Evolutionary conservation across 2,329 filamentous ascomycete genomes (phyloP).

Genomic region (Fusarium oligoseptatum): DNA sequence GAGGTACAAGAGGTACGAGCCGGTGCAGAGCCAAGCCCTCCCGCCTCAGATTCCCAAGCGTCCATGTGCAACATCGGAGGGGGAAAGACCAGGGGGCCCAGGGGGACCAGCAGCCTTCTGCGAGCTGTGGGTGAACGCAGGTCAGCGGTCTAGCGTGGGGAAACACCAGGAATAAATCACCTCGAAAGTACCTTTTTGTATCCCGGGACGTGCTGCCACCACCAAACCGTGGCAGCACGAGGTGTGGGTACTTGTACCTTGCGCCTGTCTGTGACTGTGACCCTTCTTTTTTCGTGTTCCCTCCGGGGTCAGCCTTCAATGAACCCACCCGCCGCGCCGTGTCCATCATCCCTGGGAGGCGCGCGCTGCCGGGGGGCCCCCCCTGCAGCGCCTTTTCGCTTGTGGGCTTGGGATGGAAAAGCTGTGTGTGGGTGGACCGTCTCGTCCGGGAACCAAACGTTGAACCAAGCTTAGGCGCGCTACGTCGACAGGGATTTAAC

Average conservation of each 20-base stretch:
- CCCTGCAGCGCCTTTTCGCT: slow-evolving; percentile 19
- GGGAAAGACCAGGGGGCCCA: slow-evolving; percentile 15
- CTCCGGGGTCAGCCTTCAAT: slow-evolving; percentile 17
- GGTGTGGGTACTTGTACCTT: slow-evolving; percentile 3
- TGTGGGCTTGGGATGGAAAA: slow-evolving; percentile 12
- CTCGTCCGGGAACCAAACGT: slow-evolving; percentile 45
- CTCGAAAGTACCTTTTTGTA: slow-evolving; percentile 31
- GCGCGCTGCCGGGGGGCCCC: not conserved
- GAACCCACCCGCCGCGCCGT: slow-evolving; percentile 4
- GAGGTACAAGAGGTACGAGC: slow-evolving; percentile 24
- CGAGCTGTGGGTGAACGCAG: slow-evolving; percentile 18
- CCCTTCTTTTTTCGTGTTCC: slow-evolving; percentile 8
- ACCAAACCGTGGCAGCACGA: slow-evolving; percentile 3
- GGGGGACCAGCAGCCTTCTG: slow-evolving; percentile 12
- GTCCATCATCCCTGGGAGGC: not conserved
- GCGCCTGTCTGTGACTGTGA: slow-evolving; percentile 15
- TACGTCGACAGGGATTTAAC: slow-evolving; percentile 46
- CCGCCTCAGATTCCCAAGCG: slow-evolving; percentile 39
- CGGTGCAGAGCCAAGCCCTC: slow-evolving; percentile 16
- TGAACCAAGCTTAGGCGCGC: slow-evolving; percentile 50
- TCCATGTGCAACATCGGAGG: slow-evolving; percentile 43
- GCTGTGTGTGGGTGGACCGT: slow-evolving; percentile 13
- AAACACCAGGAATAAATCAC: slow-evolving; percentile 35
- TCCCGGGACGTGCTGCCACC: slow-evolving; percentile 18
- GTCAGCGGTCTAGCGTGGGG: slow-evolving; percentile 31